A percentile compares a stretch with the other conserved stretches of the same genome.
phyloP scores from a whole-genome alignment of 106 monocot genomes.

The Acorus gramineus region DNA sequence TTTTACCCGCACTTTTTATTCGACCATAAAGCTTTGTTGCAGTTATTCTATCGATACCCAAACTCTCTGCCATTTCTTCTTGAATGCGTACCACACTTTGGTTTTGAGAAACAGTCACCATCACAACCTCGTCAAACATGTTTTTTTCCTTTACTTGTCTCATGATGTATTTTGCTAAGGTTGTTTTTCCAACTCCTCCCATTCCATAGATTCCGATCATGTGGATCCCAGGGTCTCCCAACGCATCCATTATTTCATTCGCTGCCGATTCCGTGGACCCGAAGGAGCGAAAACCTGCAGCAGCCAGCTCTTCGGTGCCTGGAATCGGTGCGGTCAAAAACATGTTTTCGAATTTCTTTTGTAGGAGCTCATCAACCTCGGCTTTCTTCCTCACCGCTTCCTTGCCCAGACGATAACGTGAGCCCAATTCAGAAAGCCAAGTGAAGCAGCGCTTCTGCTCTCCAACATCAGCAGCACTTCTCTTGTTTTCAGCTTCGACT shows the following conservation, averaged over 20 bases:
- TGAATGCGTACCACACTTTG: constrained; percentile 6
- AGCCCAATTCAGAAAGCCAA: background rate
- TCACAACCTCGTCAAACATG: constrained; percentile 14
- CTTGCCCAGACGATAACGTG: constrained; percentile 8
- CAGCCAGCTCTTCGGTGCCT: constrained; percentile 10
- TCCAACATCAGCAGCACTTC: background rate
- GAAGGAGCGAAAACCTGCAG: constrained; percentile 11
- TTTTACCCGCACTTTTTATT: constrained; percentile 17
- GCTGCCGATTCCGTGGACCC: constrained; percentile 9
- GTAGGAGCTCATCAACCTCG: constrained; percentile 6
- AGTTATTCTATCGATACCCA: constrained; percentile 11
- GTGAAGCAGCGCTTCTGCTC: constrained; percentile 8
- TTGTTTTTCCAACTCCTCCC: no score
- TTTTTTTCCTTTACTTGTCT: constrained; percentile 8
- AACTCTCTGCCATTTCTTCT: constrained; percentile 12
- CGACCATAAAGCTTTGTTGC: constrained; percentile 3
- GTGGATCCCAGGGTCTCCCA: constrained; percentile 6
- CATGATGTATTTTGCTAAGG: no score
- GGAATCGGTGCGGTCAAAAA: constrained; percentile 2
- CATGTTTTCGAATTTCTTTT: background rate
- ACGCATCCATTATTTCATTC: constrained; percentile 13
- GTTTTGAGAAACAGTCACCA: constrained; percentile 23
- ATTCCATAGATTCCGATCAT: constrained; percentile 24
- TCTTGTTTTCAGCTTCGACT: no score
- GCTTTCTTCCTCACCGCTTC: constrained; percentile 2